Evolutionary conservation across 208 protist genomes (phyloP).

Genomic region (Borovskyia barvae): DNA sequence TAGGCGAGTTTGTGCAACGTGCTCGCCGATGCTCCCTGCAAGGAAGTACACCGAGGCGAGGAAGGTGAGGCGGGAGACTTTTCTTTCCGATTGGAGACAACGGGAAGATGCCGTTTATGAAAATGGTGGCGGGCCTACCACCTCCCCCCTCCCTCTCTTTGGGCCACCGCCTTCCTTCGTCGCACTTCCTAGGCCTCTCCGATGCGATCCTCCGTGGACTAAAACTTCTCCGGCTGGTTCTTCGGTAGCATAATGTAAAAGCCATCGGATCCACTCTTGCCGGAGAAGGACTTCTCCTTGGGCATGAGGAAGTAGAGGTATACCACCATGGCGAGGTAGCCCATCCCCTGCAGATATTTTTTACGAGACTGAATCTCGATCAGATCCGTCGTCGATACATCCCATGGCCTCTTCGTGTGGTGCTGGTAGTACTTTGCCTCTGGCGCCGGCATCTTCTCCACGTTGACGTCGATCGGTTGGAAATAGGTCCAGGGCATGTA

Average conservation of each 20-base stretch:
- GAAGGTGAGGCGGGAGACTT: too few relatives aligned
- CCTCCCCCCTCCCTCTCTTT: too few relatives aligned
- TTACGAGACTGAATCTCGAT: constrained; percentile 88
- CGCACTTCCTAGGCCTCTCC: too few relatives aligned
- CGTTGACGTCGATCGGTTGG: constrained; percentile 85
- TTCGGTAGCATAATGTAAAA: constrained; percentile 85
- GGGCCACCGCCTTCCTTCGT: too few relatives aligned
- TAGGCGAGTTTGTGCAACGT: too few relatives aligned
- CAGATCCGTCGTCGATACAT: constrained; percentile 84
- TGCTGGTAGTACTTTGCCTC: constrained; percentile 90
- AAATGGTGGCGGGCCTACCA: too few relatives aligned
- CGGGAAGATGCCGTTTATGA: too few relatives aligned
- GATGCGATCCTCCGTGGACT: too few relatives aligned
- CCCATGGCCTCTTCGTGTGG: constrained; percentile 86
- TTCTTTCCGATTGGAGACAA: too few relatives aligned
- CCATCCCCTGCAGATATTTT: constrained; percentile 83
- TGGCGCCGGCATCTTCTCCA: constrained; percentile 80
- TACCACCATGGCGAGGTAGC: constrained; percentile 61
- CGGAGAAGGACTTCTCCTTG: constrained; percentile 91
- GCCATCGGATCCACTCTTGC: constrained; percentile 79
- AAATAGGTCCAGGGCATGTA: constrained; percentile 92
- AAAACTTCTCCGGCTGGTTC: constrained; percentile 86
- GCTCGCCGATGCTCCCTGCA: too few relatives aligned
- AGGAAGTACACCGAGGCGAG: too few relatives aligned
- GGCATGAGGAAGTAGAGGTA: constrained; percentile 90